Evolutionary conservation across 352 stramenopile genomes (phyloP).

Genomic region (Pythium aphanidermatum): DNA sequence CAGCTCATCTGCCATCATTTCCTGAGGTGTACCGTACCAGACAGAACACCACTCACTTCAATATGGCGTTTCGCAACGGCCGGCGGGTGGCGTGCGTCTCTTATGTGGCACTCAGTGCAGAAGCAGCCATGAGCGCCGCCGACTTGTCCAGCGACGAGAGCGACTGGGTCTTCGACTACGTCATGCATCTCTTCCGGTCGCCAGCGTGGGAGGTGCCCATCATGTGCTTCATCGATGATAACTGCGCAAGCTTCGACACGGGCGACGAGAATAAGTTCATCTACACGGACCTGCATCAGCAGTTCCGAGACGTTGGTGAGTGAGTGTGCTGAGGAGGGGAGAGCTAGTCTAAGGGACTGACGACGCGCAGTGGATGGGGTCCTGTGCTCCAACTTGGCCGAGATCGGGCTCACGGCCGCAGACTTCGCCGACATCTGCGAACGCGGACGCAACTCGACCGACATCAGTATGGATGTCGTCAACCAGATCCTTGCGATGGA

Average conservation of each 20-base stretch:
- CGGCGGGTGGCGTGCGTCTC: too few relatives aligned
- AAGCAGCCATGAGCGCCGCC: slow-evolving; percentile 20
- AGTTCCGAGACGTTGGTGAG: slow-evolving; percentile 67
- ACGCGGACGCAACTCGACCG: slow-evolving; percentile 44
- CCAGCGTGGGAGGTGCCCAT: slow-evolving; percentile 81
- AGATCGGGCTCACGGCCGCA: slow-evolving; percentile 78
- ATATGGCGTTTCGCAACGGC: too few relatives aligned
- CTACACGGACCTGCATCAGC: slow-evolving; percentile 78
- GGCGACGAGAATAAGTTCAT: slow-evolving; percentile 88
- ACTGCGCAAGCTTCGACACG: slow-evolving; percentile 85
- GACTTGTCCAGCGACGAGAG: slow-evolving; percentile 58
- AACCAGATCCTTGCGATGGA: slow-evolving; percentile 87
- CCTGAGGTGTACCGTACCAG: neutral
- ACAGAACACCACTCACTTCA: slow-evolving; percentile 8
- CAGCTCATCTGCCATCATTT: slow-evolving; percentile 1
- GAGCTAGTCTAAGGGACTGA: neutral
- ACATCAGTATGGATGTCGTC: slow-evolving; percentile 73
- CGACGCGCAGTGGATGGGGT: slow-evolving; percentile 56
- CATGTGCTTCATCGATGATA: slow-evolving; percentile 89
- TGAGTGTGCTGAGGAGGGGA: neutral
- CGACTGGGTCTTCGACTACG: slow-evolving; percentile 87
- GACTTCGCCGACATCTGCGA: slow-evolving; percentile 83
- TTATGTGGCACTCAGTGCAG: too few relatives aligned
- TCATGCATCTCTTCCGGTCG: slow-evolving; percentile 85
- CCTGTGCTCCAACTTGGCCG: slow-evolving; percentile 68